Evolutionary conservation across 2,329 filamentous ascomycete species (phyloP).

Genomic region (Elsinoe batatas): DNA sequence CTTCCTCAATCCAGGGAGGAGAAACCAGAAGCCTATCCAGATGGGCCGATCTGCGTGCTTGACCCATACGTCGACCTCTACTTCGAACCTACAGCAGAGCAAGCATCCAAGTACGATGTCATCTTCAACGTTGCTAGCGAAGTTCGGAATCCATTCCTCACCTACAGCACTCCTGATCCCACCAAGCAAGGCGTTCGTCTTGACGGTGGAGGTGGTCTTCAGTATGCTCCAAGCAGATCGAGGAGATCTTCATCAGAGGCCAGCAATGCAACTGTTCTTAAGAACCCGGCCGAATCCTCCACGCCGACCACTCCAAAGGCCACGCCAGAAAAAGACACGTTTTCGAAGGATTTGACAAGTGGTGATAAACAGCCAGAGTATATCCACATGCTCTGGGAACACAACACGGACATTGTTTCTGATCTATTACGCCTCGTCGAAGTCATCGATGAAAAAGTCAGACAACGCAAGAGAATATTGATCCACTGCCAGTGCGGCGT

Average conservation of each 20-base stretch:
- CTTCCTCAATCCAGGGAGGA: constrained; percentile 51
- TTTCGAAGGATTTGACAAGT: constrained; percentile 20
- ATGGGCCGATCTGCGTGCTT: constrained; percentile 74
- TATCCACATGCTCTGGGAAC: constrained; percentile 79
- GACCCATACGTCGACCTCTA: constrained; percentile 69
- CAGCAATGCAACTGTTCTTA: constrained; percentile 22
- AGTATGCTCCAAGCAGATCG: constrained; percentile 24
- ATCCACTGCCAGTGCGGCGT: constrained; percentile 82
- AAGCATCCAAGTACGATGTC: constrained; percentile 68
- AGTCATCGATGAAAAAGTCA: constrained; percentile 61
- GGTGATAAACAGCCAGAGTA: constrained; percentile 58
- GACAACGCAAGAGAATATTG: constrained; percentile 66
- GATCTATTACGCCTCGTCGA: constrained; percentile 68
- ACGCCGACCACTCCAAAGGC: constrained; percentile 46
- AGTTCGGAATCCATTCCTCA: constrained; percentile 62
- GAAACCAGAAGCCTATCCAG: constrained; percentile 72
- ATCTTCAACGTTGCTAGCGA: constrained; percentile 79
- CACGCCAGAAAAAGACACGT: constrained; percentile 32
- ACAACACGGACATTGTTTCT: constrained; percentile 74
- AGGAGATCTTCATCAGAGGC: constrained; percentile 4
- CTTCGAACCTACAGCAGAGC: constrained; percentile 66
- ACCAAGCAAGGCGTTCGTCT: constrained; percentile 26
- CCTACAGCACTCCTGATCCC: constrained; percentile 18
- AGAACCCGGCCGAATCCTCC: constrained; percentile 7
- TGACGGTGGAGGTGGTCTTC: constrained; percentile 26